Conservation (phyloP, 169 alveolate genomes). For the Plasmodium sp. region DNA sequence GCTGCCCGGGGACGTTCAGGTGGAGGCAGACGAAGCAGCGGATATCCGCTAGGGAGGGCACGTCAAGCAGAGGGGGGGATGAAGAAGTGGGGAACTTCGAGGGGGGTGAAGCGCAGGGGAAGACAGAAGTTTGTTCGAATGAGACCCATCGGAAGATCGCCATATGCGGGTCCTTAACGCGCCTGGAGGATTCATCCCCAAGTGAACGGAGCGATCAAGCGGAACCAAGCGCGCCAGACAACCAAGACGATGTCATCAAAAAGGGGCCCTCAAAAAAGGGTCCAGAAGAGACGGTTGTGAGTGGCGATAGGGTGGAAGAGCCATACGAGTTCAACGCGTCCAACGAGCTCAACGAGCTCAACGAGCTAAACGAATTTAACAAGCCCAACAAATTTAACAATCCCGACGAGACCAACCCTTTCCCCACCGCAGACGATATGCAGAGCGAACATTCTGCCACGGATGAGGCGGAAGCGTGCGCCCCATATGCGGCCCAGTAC, state of each 20-base stretch:
- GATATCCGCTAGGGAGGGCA: background rate
- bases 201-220: background rate
- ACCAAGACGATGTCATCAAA: background rate
- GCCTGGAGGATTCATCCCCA: background rate
- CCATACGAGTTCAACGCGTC: background rate
- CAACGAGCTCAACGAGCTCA: background rate
- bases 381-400: too few relatives aligned
- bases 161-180: background rate
- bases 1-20: slow-evolving; percentile 68
- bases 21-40: background rate
- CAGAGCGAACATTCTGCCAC: background rate
- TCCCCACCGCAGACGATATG: background rate
- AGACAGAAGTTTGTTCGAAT: background rate
- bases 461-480: background rate
- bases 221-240: background rate
- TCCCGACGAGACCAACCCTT: background rate
- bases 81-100: background rate
- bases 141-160: background rate
- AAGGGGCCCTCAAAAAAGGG: background rate
- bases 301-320: background rate
- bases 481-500: background rate
- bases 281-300: background rate
- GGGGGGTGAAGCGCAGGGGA: background rate
- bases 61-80: background rate
- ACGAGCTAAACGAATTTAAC: too few relatives aligned